Percentiles rank a stretch among this genome's conserved stretches.
These are phyloP conservation scores for Backusella circina DNA, from an alignment of 192 early-diverging fungal species.

Conservation along the genomic window DNA sequence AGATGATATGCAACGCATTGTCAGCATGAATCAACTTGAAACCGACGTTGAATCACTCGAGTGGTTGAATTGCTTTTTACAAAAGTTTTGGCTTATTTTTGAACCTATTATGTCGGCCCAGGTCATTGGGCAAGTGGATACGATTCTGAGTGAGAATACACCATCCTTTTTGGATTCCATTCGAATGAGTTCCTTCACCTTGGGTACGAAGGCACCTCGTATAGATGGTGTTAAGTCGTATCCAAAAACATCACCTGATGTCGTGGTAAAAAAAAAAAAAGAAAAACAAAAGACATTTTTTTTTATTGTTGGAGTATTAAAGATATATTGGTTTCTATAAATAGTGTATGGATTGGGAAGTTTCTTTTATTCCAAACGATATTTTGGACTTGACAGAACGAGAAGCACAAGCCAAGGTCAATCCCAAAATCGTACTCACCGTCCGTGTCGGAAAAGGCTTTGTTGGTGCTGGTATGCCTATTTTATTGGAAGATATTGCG, in stretches of 20 bases:
- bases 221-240: conserved; percentile 69
- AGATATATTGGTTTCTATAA: background rate
- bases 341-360: conserved; percentile 86
- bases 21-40: conserved; percentile 46
- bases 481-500: conserved; percentile 82
- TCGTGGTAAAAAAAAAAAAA: conserved; percentile 12
- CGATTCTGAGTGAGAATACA: conserved; percentile 65
- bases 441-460: conserved; percentile 85
- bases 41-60: conserved; percentile 64
- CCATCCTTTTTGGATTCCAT: conserved; percentile 81
- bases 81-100: conserved; percentile 87
- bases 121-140: conserved; percentile 68
- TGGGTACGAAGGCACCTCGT: conserved; percentile 73
- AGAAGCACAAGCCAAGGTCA: conserved; percentile 63
- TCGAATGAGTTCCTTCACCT: conserved; percentile 68
- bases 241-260: conserved; percentile 67
- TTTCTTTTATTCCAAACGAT: conserved; percentile 83
- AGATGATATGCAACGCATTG: conserved; percentile 66
- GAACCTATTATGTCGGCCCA: conserved; percentile 80
- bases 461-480: conserved; percentile 78
- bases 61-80: conserved; percentile 84
- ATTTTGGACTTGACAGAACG: conserved; percentile 63
- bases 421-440: conserved; percentile 84
- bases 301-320: background rate
- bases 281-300: background rate